Conservation (phyloP, 176 grass and related monocot genomes). For the Typha latifolia region DNA sequence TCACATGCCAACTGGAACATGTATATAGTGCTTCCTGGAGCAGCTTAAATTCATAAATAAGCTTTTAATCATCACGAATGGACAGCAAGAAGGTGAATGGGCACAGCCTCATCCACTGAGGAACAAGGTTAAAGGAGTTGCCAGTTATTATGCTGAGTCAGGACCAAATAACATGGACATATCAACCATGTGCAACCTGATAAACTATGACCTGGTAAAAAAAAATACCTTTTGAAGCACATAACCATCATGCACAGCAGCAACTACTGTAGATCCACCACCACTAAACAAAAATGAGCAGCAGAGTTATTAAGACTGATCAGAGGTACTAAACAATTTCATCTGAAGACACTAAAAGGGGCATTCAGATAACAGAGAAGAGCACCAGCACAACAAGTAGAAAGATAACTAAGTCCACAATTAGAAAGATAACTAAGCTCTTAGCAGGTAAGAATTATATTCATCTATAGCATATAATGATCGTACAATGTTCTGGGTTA, state of each 20-base stretch:
- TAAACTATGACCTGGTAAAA: conserved; percentile 11
- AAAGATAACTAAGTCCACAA: too few relatives aligned
- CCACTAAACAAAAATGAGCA: conserved; percentile 48
- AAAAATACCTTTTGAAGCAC: conserved; percentile 83
- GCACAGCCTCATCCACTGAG: not conserved
- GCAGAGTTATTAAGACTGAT: conserved; percentile 4
- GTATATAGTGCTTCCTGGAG: not conserved
- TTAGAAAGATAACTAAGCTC: too few relatives aligned
- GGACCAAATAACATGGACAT: not conserved
- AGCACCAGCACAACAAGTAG: too few relatives aligned
- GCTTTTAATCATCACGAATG: not conserved
- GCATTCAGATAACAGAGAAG: conserved; percentile 1
- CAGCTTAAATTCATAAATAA: not conserved
- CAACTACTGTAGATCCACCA: conserved; percentile 82
- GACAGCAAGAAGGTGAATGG: not conserved
- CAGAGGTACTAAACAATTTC: not conserved
- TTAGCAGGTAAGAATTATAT: too few relatives aligned
- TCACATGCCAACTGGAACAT: not conserved
- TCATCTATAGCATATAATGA: too few relatives aligned
- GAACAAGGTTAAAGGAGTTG: not conserved
- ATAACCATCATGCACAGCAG: conserved; percentile 93
- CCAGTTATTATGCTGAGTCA: not conserved
- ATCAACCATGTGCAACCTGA: not conserved
- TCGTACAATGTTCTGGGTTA: too few relatives aligned
- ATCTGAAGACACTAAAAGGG: not conserved